A percentile compares a stretch with the other conserved stretches of the same genome.
Evolutionary conservation across 2,329 filamentous ascomycete genomes (phyloP).

Genomic region (Beauveria asiatica): DNA sequence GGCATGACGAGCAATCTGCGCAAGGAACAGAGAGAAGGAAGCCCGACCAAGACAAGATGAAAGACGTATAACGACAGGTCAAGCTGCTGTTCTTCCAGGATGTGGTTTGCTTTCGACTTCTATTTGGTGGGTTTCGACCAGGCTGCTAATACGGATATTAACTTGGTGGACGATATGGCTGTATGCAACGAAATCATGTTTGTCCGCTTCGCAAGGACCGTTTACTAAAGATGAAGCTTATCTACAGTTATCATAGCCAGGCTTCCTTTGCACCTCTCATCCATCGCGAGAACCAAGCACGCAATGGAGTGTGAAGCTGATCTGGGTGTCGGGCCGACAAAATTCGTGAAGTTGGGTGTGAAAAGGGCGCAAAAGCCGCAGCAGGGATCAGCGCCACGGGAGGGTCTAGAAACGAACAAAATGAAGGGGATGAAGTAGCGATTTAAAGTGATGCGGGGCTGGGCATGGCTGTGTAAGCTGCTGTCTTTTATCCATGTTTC

Average conservation of each 20-base stretch:
- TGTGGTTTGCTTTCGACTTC: neutral
- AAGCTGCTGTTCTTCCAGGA: neutral
- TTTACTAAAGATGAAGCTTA: neutral
- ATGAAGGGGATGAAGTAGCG: too few species aligned
- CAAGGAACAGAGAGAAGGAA: neutral
- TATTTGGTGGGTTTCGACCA: neutral
- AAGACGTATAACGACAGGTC: neutral
- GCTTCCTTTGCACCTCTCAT: neutral
- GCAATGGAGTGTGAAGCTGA: neutral
- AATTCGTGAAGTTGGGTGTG: neutral
- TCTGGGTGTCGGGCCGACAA: slow-evolving; percentile 1
- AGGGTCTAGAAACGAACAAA: neutral
- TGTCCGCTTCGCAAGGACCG: too few species aligned
- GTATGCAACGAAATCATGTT: too few species aligned
- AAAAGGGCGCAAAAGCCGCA: neutral
- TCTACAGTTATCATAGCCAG: neutral
- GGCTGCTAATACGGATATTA: neutral
- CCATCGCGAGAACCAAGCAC: neutral
- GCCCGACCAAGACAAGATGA: neutral
- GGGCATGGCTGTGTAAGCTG: neutral
- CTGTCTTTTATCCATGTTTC: neutral
- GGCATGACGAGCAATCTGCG: neutral
- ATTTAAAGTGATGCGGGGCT: too few species aligned
- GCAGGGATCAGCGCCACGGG: slow-evolving; percentile 1
- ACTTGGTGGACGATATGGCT: neutral